Evolutionary conservation across 345 rosid genomes (phyloP).

Genomic region (Raphanus sativus): DNA sequence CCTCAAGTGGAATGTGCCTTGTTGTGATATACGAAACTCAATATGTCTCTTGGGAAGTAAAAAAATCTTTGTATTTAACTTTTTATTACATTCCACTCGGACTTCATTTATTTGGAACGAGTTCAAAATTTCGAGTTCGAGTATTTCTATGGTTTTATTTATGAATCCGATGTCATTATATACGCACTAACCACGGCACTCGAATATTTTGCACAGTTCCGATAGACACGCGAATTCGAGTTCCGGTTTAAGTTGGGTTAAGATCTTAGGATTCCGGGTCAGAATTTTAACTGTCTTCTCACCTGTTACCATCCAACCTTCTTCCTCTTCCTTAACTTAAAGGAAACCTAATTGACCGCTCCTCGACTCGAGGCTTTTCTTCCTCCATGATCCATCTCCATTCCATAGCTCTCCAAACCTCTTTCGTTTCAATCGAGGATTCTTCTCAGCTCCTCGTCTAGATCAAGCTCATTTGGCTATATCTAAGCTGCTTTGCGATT

Average conservation of each 20-base stretch:
- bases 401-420: not conserved
- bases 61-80: not conserved
- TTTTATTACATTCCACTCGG: not conserved
- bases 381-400: not conserved
- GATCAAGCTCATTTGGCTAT: conserved; percentile 18
- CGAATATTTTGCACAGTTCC: not conserved
- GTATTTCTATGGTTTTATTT: no score
- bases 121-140: not conserved
- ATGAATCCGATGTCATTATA: no score
- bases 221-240: not conserved
- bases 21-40: no score
- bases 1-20: no score
- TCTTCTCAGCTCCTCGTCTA: conserved; percentile 12
- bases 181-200: no score
- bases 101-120: not conserved
- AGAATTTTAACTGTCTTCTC: not conserved
- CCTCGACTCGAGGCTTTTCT: not conserved
- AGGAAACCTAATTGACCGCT: conserved; percentile 21
- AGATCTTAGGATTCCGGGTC: not conserved
- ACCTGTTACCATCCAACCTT: conserved; percentile 14
- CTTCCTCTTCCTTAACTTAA: conserved; percentile 16
- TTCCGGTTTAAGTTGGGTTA: not conserved
- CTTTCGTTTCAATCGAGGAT: not conserved
- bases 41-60: no score
- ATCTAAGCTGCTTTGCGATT: not conserved